Percentiles rank a stretch among this genome's conserved stretches.
phyloP scores from a whole-genome alignment of 805 yeast species.

The Saturnispora saitoi region DNA sequence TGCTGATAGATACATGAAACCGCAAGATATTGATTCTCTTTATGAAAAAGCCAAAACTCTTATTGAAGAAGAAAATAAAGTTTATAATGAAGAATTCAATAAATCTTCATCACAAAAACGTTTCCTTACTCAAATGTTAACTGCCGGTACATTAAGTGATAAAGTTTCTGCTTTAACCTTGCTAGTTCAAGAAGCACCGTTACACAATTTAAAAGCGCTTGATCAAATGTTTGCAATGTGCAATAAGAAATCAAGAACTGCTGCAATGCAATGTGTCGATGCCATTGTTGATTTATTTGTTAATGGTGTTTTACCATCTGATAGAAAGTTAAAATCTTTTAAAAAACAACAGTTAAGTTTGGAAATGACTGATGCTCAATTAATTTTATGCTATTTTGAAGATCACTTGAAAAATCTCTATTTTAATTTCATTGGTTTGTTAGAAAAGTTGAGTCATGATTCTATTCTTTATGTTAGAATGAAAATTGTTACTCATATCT shows the following conservation, averaged over 20 bases:
- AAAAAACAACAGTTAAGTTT: conserved; percentile 57
- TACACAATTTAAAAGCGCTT: conserved; percentile 78
- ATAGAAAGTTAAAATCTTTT: conserved; percentile 72
- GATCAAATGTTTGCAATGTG: conserved; percentile 73
- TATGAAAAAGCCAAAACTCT: conserved; percentile 57
- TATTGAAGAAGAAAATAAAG: conserved; percentile 60
- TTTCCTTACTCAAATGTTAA: conserved; percentile 79
- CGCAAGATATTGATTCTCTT: conserved; percentile 52
- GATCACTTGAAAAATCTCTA: conserved; percentile 74
- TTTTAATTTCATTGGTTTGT: conserved; percentile 64
- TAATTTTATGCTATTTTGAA: conserved; percentile 78
- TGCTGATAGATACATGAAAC: conserved; percentile 32
- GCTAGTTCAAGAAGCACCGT: conserved; percentile 88
- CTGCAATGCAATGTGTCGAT: conserved; percentile 82
- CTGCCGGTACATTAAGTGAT: conserved; percentile 91
- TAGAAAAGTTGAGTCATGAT: conserved; percentile 82
- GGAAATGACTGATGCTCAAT: conserved; percentile 41
- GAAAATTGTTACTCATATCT: conserved; percentile 65
- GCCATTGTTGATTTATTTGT: conserved; percentile 84
- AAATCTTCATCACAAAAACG: conserved; percentile 73
- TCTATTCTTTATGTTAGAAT: conserved; percentile 82
- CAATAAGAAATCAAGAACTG: conserved; percentile 86
- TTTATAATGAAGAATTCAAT: conserved; percentile 65
- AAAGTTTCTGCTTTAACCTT: conserved; percentile 91
- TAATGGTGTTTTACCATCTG: conserved; percentile 79